Conservation (phyloP, 805 yeast genomes). For the Teunomyces stri region DNA sequence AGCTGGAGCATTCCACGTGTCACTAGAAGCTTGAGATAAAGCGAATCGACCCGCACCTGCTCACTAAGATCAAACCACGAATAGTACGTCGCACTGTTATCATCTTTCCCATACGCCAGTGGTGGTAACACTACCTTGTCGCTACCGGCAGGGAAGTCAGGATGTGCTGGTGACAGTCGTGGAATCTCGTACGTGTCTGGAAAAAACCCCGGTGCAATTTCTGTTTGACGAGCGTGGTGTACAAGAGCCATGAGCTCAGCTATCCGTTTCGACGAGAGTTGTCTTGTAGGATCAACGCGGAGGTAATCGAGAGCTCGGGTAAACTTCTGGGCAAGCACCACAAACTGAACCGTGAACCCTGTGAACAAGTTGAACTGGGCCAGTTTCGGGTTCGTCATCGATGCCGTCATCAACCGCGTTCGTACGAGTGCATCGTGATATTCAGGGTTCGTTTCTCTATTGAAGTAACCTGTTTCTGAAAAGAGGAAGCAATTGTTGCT, state of each 20-base stretch:
- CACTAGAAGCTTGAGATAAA: constrained; percentile 23
- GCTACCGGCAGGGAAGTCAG: constrained; percentile 16
- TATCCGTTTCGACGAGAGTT: constrained; percentile 17
- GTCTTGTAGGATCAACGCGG: constrained; percentile 14
- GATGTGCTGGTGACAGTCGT: constrained; percentile 25
- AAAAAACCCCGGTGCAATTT: constrained; percentile 24
- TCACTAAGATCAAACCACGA: constrained; percentile 27
- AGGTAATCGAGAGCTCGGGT: constrained; percentile 22
- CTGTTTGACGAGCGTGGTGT: constrained; percentile 17
- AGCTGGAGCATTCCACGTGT: constrained; percentile 19
- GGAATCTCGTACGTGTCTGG: constrained; percentile 25
- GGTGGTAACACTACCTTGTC: constrained; percentile 14
- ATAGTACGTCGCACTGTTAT: constrained; percentile 12
- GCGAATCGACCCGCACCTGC: constrained; percentile 18
- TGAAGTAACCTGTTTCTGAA: constrained; percentile 32
- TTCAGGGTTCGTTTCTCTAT: constrained; percentile 20
- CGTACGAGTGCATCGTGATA: constrained; percentile 32
- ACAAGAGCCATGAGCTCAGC: constrained; percentile 10
- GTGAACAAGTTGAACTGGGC: constrained; percentile 30
- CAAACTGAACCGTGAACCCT: constrained; percentile 30
- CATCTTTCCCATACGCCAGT: constrained; percentile 19
- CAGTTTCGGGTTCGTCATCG: constrained; percentile 8
- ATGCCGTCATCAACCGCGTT: constrained; percentile 22
- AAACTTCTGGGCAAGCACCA: constrained; percentile 25
- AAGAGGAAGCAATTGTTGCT: constrained; percentile 13